phyloP scores from a whole-genome alignment of 2,329 filamentous ascomycete species.

The Diaporthe longicolla region DNA sequence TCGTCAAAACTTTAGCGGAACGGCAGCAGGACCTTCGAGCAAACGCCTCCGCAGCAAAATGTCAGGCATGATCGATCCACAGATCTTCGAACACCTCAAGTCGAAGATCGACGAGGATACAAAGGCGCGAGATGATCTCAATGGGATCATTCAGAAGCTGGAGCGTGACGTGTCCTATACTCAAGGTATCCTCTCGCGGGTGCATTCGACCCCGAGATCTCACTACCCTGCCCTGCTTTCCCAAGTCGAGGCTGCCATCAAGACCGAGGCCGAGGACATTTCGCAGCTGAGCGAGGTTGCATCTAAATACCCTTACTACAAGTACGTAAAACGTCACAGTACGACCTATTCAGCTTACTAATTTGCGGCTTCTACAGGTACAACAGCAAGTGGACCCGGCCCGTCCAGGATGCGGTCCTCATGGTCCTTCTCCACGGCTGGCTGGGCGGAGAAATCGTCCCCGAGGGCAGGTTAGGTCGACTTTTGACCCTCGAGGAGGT shows the following conservation, averaged over 20 bases:
- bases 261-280: constrained; percentile 79
- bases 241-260: constrained; percentile 79
- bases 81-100: constrained; percentile 90
- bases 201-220: constrained; percentile 85
- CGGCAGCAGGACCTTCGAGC: not conserved
- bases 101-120: constrained; percentile 90
- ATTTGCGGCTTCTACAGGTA: constrained; percentile 62
- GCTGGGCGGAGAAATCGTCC: constrained; percentile 78
- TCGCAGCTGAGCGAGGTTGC: constrained; percentile 79
- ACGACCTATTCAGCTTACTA: constrained; percentile 23
- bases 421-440: constrained; percentile 75
- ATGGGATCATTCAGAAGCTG: constrained; percentile 83
- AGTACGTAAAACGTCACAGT: constrained; percentile 63
- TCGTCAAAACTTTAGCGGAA: not conserved
- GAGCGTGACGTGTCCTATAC: constrained; percentile 87
- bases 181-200: constrained; percentile 87
- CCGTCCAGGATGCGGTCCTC: constrained; percentile 83
- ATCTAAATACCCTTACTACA: constrained; percentile 95
- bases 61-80: constrained; percentile 78
- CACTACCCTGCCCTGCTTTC: constrained; percentile 76
- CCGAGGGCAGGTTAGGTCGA: constrained; percentile 70
- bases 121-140: constrained; percentile 84
- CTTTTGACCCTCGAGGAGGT: constrained; percentile 92
- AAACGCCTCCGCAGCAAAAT: constrained; percentile 35
- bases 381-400: constrained; percentile 87